A percentile compares a stretch with the other conserved stretches of the same genome.
Evolutionary conservation across 495 filamentous ascomycete genomes (phyloP).

Genomic region (Penicillium diatomitis): DNA sequence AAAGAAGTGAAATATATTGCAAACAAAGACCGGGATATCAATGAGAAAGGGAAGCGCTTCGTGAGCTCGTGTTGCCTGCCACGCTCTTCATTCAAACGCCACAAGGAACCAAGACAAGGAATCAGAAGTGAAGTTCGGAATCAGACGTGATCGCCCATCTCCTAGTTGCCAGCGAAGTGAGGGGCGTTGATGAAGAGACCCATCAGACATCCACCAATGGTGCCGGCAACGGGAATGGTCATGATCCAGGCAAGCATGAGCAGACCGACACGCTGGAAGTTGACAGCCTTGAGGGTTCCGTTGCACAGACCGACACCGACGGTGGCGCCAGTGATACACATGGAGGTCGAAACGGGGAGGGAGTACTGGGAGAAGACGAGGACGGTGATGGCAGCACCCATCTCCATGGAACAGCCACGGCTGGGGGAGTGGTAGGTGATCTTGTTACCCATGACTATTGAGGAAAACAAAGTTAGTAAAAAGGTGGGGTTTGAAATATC

Average conservation of each 20-base stretch:
- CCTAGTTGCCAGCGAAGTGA: slow-evolving; percentile 26
- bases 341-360: slow-evolving; percentile 51
- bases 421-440: slow-evolving; percentile 58
- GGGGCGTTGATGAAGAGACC: slow-evolving; percentile 54
- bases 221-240: slow-evolving; percentile 55
- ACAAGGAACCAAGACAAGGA: background rate
- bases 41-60: too few species aligned
- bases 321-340: slow-evolving; percentile 52
- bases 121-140: background rate
- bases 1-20: too few species aligned
- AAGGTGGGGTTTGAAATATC: background rate
- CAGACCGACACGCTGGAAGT: slow-evolving; percentile 52
- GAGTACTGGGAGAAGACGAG: slow-evolving; percentile 52
- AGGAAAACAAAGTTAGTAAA: background rate
- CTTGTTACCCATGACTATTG: slow-evolving; percentile 53
- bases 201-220: slow-evolving; percentile 50
- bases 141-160: background rate
- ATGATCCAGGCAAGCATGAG: slow-evolving; percentile 49
- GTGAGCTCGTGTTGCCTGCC: too few species aligned
- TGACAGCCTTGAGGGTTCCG: slow-evolving; percentile 48
- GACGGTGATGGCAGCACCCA: slow-evolving; percentile 58
- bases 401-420: slow-evolving; percentile 54
- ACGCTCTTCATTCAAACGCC: too few species aligned
- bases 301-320: slow-evolving; percentile 51
- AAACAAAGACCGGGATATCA: too few species aligned